Base-by-base conservation (phyloP, 768 basidiomycete genomes). In the Rhodotorula toruloides region DNA sequence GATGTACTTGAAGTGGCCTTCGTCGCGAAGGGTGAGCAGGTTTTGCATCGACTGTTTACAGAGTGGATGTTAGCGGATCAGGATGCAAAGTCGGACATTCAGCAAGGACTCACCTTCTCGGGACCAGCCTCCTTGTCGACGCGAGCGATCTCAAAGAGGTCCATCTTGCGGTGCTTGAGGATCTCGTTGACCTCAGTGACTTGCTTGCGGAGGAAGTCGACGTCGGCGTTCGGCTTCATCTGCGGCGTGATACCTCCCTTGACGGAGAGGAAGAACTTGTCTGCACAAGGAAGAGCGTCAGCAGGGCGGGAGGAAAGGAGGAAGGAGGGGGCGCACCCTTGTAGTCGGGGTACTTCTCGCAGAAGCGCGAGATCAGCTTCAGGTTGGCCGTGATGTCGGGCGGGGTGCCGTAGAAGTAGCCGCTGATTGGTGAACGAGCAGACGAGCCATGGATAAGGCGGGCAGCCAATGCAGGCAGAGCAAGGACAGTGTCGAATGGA, bases 1-100 rank as follows among this genome's bases (percentile, higher is more conserved):
- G 64, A 87, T 84, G 73, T 85, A 80, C 69, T 81, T 79, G 76
- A 87, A 84, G 63, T 82, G 79, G 21, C 85, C 85, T 70, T 87
- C 84, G 39, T 82, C 77, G 65, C 81, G 76, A 39, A 87, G 76
- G 13, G 71, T 77, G 29, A 76, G 75, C 11, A 87, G 79, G 36
- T 76, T 77, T 54, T 75, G 72, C 69, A 81, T 76, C n/a, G n/a
- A n/a, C n/a, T n/a, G n/a, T n/a, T n/a, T n/a, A n/a, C n/a, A n/a
- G n/a, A n/a, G n/a, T n/a, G n/a, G n/a, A n/a, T 25, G 44, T 46
- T 46, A 46, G 44, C 44, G 44, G 44, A n/a, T n/a, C n/a, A n/a
- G n/a, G n/a, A n/a, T n/a, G n/a, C n/a, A n/a, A n/a, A n/a, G n/a
- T n/a, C n/a, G n/a, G n/a, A n/a, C n/a, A n/a, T n/a, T n/a, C n/a